Base-by-base conservation (phyloP, 163 green algal genomes). In the Chloroidium sp. region DNA sequence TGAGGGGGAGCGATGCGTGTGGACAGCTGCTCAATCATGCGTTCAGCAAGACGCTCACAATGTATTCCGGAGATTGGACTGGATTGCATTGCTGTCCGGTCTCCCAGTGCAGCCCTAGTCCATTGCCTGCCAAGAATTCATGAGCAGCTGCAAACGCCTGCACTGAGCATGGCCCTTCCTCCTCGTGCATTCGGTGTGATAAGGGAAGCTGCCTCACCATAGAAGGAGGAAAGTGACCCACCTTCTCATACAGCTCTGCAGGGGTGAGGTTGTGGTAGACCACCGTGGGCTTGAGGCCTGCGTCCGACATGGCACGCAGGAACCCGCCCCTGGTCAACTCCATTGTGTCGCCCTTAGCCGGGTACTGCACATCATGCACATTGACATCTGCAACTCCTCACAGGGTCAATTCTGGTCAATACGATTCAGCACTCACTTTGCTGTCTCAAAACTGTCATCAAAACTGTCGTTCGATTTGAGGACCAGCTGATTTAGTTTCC, bases 241-340 rank as follows among this genome's bases (percentile, higher is more conserved):
- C 85, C 89, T 92, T 91, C 81, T 95, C 91, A 72, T 95, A 95
- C 69, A 95, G 85, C 82, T 95, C 90, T 1, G 90, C 85, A 36
- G 84, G 82, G 4, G 87, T 84, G 59, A 95, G 86, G 85, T 96
- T 96, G 83, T 93, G 90, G 78, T 91, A 93, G 2, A 96, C 92
- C 61, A 90, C 83, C 62, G 91, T 92, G 2, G 90, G 90, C 78
- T 92, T 92, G 58, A 96, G 87, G 0, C 92, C 92, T 62, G 88
- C 81, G 78, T 95, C 91, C 69, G 83, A 87, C 83, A 90, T 89
- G 36, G 85, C 84, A 13, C 80, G 69, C 72, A 87, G 72, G 76
- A 89, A 84, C 1, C 82, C 85, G 59, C 78, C 85, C 79, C 75
- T 82, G 69, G 82, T 74, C 57, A 74, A 75, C 76, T 87, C 84